A percentile compares a stretch with the other conserved stretches of the same genome.
Evolutionary conservation across 768 basidiomycete species (phyloP).

Genomic region (Tulasnella sp.): DNA sequence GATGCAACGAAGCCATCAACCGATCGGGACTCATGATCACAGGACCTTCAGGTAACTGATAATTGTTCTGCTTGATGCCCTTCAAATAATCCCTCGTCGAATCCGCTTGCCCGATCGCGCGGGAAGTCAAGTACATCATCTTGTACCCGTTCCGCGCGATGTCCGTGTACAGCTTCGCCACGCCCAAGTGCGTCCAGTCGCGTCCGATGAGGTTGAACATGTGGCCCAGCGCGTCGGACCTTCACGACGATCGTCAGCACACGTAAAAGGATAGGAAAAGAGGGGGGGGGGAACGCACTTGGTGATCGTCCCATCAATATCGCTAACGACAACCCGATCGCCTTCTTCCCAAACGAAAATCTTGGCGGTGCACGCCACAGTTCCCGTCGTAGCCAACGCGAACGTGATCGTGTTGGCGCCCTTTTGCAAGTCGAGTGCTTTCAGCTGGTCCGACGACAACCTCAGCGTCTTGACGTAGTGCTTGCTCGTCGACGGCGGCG

Average conservation of each 20-base stretch:
- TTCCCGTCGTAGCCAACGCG: constrained; percentile 73
- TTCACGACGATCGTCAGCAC: too few relatives aligned
- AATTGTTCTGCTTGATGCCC: constrained; percentile 90
- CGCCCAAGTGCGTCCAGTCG: constrained; percentile 97
- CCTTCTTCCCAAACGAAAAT: constrained; percentile 95
- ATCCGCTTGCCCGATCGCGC: constrained; percentile 97
- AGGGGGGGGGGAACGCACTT: constrained; percentile 47
- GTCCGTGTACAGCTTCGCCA: constrained; percentile 95
- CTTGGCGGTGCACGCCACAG: constrained; percentile 75
- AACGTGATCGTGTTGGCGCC: constrained; percentile 91
- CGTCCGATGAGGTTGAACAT: constrained; percentile 96
- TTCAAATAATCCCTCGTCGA: constrained; percentile 90
- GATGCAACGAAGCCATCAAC: constrained; percentile 85
- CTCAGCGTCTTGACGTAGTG: constrained; percentile 87
- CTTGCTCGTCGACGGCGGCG: constrained; percentile 25
- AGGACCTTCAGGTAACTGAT: constrained; percentile 94
- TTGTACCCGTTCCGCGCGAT: constrained; percentile 94
- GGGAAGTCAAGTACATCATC: constrained; percentile 94
- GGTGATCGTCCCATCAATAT: constrained; percentile 98
- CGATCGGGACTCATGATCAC: constrained; percentile 99
- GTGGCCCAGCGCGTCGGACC: constrained; percentile 94
- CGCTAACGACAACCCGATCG: constrained; percentile 84
- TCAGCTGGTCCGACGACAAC: constrained; percentile 92
- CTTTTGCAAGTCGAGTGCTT: constrained; percentile 69
- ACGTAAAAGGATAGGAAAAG: neutral